A percentile compares a stretch with the other conserved stretches of the same genome.
Evolutionary conservation across 2,329 filamentous ascomycete genomes (phyloP).

Genomic region (Ilyonectria sp.): DNA sequence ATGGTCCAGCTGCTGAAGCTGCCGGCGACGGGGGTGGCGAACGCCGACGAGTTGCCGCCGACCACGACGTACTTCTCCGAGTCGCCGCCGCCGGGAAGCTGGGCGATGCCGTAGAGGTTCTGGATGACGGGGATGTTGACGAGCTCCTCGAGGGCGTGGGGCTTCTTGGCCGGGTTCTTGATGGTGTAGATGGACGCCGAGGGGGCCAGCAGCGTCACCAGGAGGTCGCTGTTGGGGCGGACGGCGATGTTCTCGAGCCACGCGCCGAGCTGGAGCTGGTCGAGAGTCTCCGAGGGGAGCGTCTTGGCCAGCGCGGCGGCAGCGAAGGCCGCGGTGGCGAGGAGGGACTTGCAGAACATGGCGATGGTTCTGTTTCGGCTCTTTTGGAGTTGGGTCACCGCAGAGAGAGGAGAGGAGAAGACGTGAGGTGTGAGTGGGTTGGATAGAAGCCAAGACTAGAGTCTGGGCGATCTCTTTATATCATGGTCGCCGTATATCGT

Average conservation of each 20-base stretch:
- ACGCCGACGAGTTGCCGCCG: slow-evolving; percentile 35
- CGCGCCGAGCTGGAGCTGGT: slow-evolving; percentile 30
- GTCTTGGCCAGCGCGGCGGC: slow-evolving; percentile 25
- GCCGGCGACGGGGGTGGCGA: slow-evolving; percentile 24
- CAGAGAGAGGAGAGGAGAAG: background rate
- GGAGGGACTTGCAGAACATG: slow-evolving; percentile 27
- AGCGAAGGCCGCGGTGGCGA: slow-evolving; percentile 13
- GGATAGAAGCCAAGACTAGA: background rate
- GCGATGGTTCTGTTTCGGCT: background rate
- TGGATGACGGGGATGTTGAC: slow-evolving; percentile 36
- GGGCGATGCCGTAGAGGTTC: slow-evolving; percentile 34
- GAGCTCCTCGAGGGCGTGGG: slow-evolving; percentile 30
- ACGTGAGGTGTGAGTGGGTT: background rate
- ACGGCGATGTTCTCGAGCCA: slow-evolving; percentile 42
- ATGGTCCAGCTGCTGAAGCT: slow-evolving; percentile 35
- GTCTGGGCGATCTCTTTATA: background rate
- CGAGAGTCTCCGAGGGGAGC: slow-evolving; percentile 27
- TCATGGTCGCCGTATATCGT: background rate
- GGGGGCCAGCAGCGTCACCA: slow-evolving; percentile 34
- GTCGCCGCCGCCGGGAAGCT: slow-evolving; percentile 13
- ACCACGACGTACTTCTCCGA: slow-evolving; percentile 36
- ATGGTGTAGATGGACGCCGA: slow-evolving; percentile 37
- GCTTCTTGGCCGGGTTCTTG: slow-evolving; percentile 17
- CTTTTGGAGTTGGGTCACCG: background rate
- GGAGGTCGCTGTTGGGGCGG: slow-evolving; percentile 37